phyloP scores from a whole-genome alignment of 257 asterid species.

The Nyctanthes arbortristis region DNA sequence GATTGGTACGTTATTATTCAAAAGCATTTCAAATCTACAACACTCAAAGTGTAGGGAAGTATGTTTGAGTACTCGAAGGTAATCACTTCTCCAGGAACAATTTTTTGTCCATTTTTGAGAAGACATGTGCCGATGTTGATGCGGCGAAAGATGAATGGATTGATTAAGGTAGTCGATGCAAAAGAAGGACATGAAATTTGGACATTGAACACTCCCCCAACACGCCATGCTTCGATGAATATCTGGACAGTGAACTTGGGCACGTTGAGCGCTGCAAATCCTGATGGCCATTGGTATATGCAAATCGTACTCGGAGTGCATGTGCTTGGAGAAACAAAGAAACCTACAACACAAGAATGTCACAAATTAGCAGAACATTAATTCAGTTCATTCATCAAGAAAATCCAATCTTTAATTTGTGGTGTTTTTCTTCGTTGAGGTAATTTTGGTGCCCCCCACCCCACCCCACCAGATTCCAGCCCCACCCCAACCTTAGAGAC shows the following conservation, averaged over 20 bases:
- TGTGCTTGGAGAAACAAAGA: conserved; percentile 22
- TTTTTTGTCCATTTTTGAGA: conserved; percentile 42
- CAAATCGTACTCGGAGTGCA: conserved; percentile 35
- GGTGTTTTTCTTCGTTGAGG: too few relatives aligned
- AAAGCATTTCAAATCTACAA: conserved; percentile 39
- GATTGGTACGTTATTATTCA: too few relatives aligned
- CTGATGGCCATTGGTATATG: conserved; percentile 60
- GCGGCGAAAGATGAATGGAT: conserved; percentile 53
- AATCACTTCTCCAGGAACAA: conserved; percentile 53
- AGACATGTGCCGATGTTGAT: conserved; percentile 34
- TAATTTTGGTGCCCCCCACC: too few relatives aligned
- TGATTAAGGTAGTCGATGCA: conserved; percentile 50
- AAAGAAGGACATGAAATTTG: conserved; percentile 49
- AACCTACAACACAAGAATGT: conserved; percentile 24
- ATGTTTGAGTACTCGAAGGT: conserved; percentile 61
- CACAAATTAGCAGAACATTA: too few relatives aligned
- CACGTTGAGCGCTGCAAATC: conserved; percentile 47
- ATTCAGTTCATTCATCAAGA: too few relatives aligned
- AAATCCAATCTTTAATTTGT: too few relatives aligned
- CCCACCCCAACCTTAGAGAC: too few relatives aligned
- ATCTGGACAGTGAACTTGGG: conserved; percentile 64
- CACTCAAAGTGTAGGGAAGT: conserved; percentile 44
- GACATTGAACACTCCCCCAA: conserved; percentile 49
- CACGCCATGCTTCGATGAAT: conserved; percentile 44
- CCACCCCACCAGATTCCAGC: too few relatives aligned